Conservation (phyloP, 2,329 filamentous ascomycete species). For the Ceratocystis papillata region DNA sequence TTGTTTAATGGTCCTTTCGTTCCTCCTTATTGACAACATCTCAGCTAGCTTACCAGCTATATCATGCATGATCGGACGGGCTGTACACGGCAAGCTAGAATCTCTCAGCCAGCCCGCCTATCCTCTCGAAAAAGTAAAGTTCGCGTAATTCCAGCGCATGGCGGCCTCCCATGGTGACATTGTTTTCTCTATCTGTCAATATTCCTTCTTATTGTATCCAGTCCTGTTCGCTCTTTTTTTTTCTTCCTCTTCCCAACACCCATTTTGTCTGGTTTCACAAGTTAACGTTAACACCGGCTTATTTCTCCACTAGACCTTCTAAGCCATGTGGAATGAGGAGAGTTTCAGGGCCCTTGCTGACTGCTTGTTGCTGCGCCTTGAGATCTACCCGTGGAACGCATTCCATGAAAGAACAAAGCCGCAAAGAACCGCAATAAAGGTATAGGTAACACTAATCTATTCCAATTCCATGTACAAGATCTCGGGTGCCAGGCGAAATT, state of each 20-base stretch:
- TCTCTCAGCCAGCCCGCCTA: too few species aligned
- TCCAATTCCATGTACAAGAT: background rate
- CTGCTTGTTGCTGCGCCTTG: constrained; percentile 6
- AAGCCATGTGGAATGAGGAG: constrained; percentile 2
- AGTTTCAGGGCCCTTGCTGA: background rate
- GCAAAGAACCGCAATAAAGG: too few species aligned
- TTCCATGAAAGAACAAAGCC: background rate
- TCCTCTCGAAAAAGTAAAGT: constrained; percentile 1
- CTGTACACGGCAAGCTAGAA: too few species aligned
- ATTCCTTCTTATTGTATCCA: constrained; percentile 9
- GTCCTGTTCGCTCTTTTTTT: background rate
- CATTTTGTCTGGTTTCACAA: background rate
- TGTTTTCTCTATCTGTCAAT: background rate
- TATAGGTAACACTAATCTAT: background rate
- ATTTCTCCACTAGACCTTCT: background rate
- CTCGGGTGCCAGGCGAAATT: background rate
- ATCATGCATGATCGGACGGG: background rate
- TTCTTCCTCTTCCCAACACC: background rate
- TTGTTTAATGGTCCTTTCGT: background rate
- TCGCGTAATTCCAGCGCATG: constrained; percentile 6
- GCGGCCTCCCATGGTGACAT: constrained; percentile 8
- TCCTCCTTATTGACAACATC: background rate
- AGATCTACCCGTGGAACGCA: background rate
- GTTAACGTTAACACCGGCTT: background rate
- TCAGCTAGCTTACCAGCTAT: background rate